Conservation (phyloP, 1,139 yeast species). For the Yamadazyma jaroonii region DNA sequence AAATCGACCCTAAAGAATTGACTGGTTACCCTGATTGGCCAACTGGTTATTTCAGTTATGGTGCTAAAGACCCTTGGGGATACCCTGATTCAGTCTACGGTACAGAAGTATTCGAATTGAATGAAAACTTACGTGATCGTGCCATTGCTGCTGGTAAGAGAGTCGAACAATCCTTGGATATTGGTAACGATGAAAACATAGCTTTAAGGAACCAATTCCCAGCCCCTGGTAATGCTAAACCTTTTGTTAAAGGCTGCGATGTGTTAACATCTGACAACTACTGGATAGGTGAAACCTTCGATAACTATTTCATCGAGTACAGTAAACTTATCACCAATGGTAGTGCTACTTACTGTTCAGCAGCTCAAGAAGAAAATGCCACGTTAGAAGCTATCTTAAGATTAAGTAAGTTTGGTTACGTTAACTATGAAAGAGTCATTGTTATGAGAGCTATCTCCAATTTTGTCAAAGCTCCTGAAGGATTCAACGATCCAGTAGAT, state of each 20-base stretch:
- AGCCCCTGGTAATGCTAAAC: conserved; percentile 49
- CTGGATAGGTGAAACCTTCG: conserved; percentile 53
- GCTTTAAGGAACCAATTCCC: conserved; percentile 47
- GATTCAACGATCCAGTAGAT: conserved; percentile 35
- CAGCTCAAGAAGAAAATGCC: conserved; percentile 71
- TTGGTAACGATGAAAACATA: conserved; percentile 45
- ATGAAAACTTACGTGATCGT: conserved; percentile 55
- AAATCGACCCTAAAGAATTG: conserved; percentile 46
- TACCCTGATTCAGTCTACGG: conserved; percentile 61
- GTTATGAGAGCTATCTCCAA: conserved; percentile 65
- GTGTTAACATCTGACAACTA: conserved; percentile 60
- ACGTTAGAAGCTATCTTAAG: conserved; percentile 59
- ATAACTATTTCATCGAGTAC: conserved; percentile 48
- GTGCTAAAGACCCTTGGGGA: conserved; percentile 46
- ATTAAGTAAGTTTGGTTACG: conserved; percentile 52
- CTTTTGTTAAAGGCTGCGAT: conserved; percentile 55
- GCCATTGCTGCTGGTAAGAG: conserved; percentile 51
- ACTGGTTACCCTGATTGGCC: conserved; percentile 55
- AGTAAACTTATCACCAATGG: conserved; percentile 55
- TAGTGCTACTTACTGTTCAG: conserved; percentile 56
- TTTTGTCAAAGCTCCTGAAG: conserved; percentile 53
- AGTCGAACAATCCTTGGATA: conserved; percentile 30
- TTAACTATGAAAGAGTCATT: conserved; percentile 56
- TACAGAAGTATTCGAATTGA: conserved; percentile 63
- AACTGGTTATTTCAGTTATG: conserved; percentile 58